phyloP scores from a whole-genome alignment of 208 protist genomes.

The Acanthamoeba lenticulata region DNA sequence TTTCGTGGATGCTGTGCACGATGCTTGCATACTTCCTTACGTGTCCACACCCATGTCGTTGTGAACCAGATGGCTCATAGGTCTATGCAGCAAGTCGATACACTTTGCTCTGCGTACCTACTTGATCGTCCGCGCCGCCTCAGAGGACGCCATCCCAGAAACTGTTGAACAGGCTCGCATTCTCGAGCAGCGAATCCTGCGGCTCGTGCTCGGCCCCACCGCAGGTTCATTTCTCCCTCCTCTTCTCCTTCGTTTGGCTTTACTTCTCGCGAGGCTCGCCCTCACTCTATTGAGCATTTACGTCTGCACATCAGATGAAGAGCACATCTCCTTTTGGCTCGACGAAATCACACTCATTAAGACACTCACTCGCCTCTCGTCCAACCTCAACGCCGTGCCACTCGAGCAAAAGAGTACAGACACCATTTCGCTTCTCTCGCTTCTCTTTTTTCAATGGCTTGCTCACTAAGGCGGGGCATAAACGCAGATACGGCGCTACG shows the following conservation, averaged over 20 bases:
- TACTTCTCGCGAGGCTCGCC: neutral
- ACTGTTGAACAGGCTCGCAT: neutral
- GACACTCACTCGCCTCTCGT: neutral
- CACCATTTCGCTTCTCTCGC: neutral
- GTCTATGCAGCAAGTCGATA: neutral
- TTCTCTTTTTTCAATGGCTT: neutral
- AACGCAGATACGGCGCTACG: neutral
- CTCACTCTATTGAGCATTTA: too few species aligned
- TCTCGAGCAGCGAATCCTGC: neutral
- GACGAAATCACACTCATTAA: slow-evolving; percentile 12
- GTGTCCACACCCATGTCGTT: neutral
- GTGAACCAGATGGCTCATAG: neutral
- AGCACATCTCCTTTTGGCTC: slow-evolving; percentile 18
- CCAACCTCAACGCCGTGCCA: slow-evolving; percentile 19
- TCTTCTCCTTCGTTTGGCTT: neutral
- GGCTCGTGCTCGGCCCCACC: neutral
- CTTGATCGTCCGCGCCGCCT: neutral
- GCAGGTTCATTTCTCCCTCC: neutral
- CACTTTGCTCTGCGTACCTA: neutral
- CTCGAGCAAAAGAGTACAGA: neutral
- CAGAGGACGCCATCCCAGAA: neutral
- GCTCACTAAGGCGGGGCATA: neutral
- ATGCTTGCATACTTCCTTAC: too few species aligned
- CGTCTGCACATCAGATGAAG: too few species aligned
- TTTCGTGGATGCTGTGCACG: too few species aligned